Percentiles rank a stretch among this genome's conserved stretches.
These are phyloP conservation scores for Aspergillus kassunensis DNA, from an alignment of 495 filamentous ascomycete species.

Conservation along the genomic window DNA sequence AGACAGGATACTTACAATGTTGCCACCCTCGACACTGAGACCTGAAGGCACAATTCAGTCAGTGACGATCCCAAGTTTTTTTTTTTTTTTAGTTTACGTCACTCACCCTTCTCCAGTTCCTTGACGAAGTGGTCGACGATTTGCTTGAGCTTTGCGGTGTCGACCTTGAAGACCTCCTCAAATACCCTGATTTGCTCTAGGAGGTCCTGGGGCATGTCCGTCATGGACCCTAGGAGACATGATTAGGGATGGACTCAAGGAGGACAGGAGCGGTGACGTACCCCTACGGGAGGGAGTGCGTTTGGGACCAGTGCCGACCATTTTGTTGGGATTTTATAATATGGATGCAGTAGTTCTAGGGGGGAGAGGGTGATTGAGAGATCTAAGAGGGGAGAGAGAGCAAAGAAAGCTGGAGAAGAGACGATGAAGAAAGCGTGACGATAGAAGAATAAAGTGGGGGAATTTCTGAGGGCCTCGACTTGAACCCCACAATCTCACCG, in stretches of 20 bases:
- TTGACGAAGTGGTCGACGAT: slow-evolving; percentile 84
- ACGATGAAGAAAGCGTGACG: neutral
- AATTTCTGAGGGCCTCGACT: neutral
- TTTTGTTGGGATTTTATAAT: no score
- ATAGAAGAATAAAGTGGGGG: neutral
- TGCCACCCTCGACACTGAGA: slow-evolving; percentile 81
- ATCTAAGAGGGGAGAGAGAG: neutral
- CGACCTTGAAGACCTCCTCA: slow-evolving; percentile 82
- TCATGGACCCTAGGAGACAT: slow-evolving; percentile 61
- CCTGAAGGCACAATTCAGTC: slow-evolving; percentile 40
- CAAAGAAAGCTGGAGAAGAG: neutral
- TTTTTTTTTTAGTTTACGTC: neutral
- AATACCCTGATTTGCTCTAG: slow-evolving; percentile 77
- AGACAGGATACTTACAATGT: slow-evolving; percentile 64
- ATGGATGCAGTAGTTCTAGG: no score
- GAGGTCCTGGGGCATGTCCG: slow-evolving; percentile 81
- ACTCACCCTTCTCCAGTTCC: slow-evolving; percentile 81
- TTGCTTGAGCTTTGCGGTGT: slow-evolving; percentile 74
- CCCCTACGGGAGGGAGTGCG: slow-evolving; percentile 73
- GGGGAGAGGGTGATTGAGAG: no score
- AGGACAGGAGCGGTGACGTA: slow-evolving; percentile 37
- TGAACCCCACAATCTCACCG: slow-evolving; percentile 11
- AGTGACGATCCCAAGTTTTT: neutral
- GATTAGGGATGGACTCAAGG: slow-evolving; percentile 13
- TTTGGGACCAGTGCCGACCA: slow-evolving; percentile 73